Conservation (phyloP, 805 yeast genomes). For the Candida ascalaphidarum region DNA sequence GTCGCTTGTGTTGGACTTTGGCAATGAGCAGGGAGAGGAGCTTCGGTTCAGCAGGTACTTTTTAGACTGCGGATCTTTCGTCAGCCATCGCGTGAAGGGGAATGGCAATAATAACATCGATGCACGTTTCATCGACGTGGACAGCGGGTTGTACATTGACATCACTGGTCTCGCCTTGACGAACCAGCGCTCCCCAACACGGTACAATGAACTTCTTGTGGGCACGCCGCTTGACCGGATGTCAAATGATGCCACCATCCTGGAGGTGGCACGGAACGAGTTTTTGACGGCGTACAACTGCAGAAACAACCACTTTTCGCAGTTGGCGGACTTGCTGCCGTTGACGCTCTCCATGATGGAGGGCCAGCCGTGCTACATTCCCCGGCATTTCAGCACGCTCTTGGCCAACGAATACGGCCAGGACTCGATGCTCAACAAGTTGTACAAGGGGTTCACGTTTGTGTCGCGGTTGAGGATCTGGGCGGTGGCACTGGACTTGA, state of each 20-base stretch:
- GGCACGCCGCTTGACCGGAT: conserved; percentile 8
- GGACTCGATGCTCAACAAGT: conserved; percentile 17
- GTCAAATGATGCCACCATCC: conserved; percentile 5
- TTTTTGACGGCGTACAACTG: conserved; percentile 25
- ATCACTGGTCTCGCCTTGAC: conserved; percentile 32
- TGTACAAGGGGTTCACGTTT: conserved; percentile 35
- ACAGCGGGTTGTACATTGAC: conserved; percentile 36
- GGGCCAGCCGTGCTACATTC: conserved; percentile 27
- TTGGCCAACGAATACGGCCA: conserved; percentile 20
- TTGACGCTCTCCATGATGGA: conserved; percentile 22
- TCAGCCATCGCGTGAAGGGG: conserved; percentile 19
- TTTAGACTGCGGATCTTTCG: conserved; percentile 21
- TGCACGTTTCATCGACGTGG: conserved; percentile 45
- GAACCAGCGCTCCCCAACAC: conserved; percentile 15
- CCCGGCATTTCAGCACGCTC: conserved; percentile 18
- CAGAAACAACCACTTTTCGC: conserved; percentile 26
- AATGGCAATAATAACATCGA: conserved; percentile 46
- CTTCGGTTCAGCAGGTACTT: conserved; percentile 52
- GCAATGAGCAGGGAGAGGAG: conserved; percentile 9
- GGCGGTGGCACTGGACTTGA: conserved; percentile 25
- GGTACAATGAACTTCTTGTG: conserved; percentile 10
- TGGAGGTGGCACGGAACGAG: conserved; percentile 15
- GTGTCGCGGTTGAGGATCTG: conserved; percentile 50
- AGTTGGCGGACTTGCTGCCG: conserved; percentile 22
- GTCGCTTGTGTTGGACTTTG: conserved; percentile 13